These are phyloP conservation scores for Ceratobasidium sp. DNA, from an alignment of 1,284 basidiomycete genomes.

Conservation along the genomic window DNA sequence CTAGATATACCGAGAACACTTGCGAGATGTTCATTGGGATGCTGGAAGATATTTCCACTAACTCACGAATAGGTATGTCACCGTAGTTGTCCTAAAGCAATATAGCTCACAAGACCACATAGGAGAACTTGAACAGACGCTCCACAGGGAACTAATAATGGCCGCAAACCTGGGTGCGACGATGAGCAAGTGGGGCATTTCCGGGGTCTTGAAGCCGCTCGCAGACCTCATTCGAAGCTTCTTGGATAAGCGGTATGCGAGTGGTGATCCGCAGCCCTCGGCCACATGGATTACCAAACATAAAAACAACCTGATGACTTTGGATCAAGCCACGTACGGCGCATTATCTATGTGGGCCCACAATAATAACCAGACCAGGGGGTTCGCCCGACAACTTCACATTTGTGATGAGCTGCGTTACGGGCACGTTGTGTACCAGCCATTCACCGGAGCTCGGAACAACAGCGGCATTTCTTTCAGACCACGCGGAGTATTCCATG, in stretches of 20 bases:
- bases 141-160: slow-evolving; percentile 23
- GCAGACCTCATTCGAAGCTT: neutral
- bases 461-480: neutral
- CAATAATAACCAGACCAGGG: neutral
- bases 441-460: neutral
- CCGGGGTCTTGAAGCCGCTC: neutral
- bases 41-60: slow-evolving; percentile 31
- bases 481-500: neutral
- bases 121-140: slow-evolving; percentile 32
- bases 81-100: too few species aligned
- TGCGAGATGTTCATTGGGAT: slow-evolving; percentile 45
- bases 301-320: too few species aligned
- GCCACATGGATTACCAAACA: neutral
- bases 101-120: neutral
- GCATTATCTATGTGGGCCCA: neutral
- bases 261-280: too few species aligned
- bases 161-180: slow-evolving; percentile 1
- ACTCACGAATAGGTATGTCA: slow-evolving; percentile 36
- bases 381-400: neutral
- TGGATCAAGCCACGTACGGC: neutral
- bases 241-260: neutral
- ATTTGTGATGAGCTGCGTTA: neutral
- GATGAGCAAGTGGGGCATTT: neutral
- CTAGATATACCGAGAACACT: slow-evolving; percentile 19
- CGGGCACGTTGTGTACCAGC: slow-evolving; percentile 4